These are phyloP conservation scores for Biancaea sappan DNA, from an alignment of 306 rosid genomes.

Conservation along the genomic window DNA sequence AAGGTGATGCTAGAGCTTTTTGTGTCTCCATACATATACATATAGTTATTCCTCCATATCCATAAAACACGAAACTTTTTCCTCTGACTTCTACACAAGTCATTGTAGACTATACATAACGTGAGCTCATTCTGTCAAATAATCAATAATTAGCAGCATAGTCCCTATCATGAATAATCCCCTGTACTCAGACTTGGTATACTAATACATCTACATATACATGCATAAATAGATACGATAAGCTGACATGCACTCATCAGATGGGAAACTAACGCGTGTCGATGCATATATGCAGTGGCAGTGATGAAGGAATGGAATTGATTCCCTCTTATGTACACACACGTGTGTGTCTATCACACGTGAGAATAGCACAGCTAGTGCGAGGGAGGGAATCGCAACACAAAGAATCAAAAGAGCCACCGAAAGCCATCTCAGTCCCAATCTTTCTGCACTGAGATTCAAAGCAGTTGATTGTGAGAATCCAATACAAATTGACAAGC, in stretches of 20 bases:
- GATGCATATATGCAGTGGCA: slow-evolving; percentile 1
- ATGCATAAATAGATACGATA: neutral
- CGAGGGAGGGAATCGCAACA: slow-evolving; percentile 47
- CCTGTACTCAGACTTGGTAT: neutral
- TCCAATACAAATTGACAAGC: slow-evolving; percentile 62
- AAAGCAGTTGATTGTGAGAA: slow-evolving; percentile 55
- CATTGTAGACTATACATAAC: neutral
- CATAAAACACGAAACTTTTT: slow-evolving; percentile 3
- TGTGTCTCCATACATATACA: neutral
- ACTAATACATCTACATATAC: neutral
- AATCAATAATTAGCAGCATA: slow-evolving; percentile 33
- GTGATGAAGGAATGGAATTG: slow-evolving; percentile 20
- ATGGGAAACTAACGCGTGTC: neutral
- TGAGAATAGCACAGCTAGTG: slow-evolving; percentile 16
- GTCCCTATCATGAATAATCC: neutral
- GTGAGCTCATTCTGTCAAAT: neutral
- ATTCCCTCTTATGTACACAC: slow-evolving; percentile 30
- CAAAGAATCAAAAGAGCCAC: slow-evolving; percentile 47
- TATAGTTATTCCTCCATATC: slow-evolving; percentile 26
- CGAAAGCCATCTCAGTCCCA: slow-evolving; percentile 51
- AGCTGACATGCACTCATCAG: neutral
- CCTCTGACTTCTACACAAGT: neutral
- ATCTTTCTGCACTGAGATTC: slow-evolving; percentile 55
- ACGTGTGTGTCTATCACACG: slow-evolving; percentile 25
- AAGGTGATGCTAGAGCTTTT: neutral